These are phyloP conservation scores for Helotiales sp. DNA, from an alignment of 2,329 filamentous ascomycete species.

Conservation along the genomic window DNA sequence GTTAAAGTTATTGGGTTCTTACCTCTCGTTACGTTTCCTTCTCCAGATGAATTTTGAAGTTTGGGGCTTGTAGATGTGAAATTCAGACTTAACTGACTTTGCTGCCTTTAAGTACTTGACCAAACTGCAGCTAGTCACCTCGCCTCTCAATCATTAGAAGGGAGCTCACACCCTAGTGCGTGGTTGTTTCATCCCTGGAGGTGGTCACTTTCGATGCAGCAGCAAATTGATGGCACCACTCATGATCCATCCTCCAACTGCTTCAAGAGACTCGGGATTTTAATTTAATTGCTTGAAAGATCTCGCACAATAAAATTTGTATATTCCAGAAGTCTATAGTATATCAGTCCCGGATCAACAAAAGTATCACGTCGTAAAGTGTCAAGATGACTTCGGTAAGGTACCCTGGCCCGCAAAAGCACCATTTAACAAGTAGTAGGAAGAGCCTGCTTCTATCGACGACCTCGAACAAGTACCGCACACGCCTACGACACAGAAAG, in stretches of 20 bases:
- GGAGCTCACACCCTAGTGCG: neutral
- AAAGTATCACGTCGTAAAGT: neutral
- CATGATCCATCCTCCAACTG: constrained; percentile 1
- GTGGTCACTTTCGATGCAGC: neutral
- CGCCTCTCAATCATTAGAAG: neutral
- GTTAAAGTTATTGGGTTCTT: neutral
- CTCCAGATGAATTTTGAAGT: constrained; percentile 6
- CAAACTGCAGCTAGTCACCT: neutral
- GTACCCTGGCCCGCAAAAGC: constrained; percentile 4
- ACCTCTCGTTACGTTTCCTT: neutral
- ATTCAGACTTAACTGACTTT: neutral
- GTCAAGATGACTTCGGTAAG: constrained; percentile 1
- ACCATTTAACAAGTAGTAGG: constrained; percentile 11
- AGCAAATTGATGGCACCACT: constrained; percentile 1
- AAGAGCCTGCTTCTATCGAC: constrained; percentile 2
- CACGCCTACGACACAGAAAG: constrained; percentile 20
- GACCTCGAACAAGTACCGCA: constrained; percentile 16
- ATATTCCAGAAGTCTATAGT: neutral
- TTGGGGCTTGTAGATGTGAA: neutral
- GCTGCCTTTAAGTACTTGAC: constrained; percentile 7
- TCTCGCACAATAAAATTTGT: neutral
- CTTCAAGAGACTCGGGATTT: neutral
- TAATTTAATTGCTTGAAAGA: constrained; percentile 1
- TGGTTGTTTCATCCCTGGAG: neutral
- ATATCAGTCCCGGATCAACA: neutral